phyloP scores from a whole-genome alignment of 768 basidiomycete genomes.

The Tylopilus subfusipes region DNA sequence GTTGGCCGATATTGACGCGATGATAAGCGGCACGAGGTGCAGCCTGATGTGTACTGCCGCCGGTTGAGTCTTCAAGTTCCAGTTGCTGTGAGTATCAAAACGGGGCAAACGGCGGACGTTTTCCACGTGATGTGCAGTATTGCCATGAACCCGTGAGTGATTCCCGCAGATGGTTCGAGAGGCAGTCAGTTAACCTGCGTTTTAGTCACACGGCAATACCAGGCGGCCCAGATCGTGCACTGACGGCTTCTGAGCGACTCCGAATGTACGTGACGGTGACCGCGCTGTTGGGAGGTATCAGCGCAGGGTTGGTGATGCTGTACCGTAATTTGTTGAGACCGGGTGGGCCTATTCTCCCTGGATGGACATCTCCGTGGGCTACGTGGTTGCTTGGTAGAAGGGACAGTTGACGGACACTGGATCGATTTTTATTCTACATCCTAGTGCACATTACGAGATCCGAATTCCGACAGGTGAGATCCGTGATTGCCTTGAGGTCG shows the following conservation, averaged over 20 bases:
- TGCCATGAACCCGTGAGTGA: conserved; percentile 81
- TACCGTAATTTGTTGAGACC: conserved; percentile 67
- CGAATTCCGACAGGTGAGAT: conserved; percentile 35
- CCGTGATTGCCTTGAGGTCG: conserved; percentile 36
- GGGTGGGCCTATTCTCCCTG: conserved; percentile 48
- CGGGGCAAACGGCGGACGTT: conserved; percentile 79
- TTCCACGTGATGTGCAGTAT: conserved; percentile 83
- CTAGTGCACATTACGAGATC: conserved; percentile 25
- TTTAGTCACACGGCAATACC: conserved; percentile 64
- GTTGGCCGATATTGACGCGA: conserved; percentile 5
- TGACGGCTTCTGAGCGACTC: conserved; percentile 65
- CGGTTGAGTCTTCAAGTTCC: conserved; percentile 88
- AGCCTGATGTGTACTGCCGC: conserved; percentile 95
- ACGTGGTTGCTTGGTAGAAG: conserved; percentile 63
- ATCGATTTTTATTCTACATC: conserved; percentile 7
- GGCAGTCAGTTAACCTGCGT: conserved; percentile 7
- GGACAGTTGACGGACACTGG: conserved; percentile 21
- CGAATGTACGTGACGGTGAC: conserved; percentile 71
- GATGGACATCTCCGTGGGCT: conserved; percentile 60
- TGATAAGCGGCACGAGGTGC: conserved; percentile 88
- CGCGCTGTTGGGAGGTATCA: conserved; percentile 68
- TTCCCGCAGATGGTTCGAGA: conserved; percentile 4
- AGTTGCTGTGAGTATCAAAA: conserved; percentile 88
- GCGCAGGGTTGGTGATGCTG: conserved; percentile 67
- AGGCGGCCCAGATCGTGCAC: conserved; percentile 76